These are phyloP conservation scores for Pythium guiyangense DNA, from an alignment of 352 stramenopile genomes.

Conservation along the genomic window DNA sequence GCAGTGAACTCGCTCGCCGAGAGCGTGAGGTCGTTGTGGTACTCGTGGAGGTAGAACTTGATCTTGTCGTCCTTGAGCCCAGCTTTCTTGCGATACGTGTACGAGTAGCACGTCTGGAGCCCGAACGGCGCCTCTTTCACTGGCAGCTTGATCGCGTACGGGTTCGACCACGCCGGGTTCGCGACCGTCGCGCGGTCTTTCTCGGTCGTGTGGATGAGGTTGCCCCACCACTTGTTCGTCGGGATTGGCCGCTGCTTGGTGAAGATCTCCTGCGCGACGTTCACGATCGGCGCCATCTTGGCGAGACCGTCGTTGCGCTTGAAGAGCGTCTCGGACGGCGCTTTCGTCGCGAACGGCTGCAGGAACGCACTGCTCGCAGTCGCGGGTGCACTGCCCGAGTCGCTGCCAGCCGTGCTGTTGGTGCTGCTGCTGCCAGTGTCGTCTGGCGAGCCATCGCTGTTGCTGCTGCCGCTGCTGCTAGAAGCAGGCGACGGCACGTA, in stretches of 20 bases:
- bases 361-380: slow-evolving; percentile 16
- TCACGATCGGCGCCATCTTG: slow-evolving; percentile 50
- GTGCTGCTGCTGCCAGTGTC: neutral
- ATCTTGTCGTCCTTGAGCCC: slow-evolving; percentile 38
- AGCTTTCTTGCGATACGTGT: slow-evolving; percentile 46
- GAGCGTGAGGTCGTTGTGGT: slow-evolving; percentile 64
- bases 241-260: slow-evolving; percentile 44
- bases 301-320: slow-evolving; percentile 33
- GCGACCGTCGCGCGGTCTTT: slow-evolving; percentile 34
- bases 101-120: slow-evolving; percentile 55
- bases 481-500: neutral
- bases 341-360: slow-evolving; percentile 34
- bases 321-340: slow-evolving; percentile 38
- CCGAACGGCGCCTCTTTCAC: slow-evolving; percentile 37
- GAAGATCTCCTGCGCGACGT: slow-evolving; percentile 45
- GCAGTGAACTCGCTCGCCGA: slow-evolving; percentile 50
- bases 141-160: slow-evolving; percentile 58
- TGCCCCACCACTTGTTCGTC: slow-evolving; percentile 83
- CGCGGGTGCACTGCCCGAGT: neutral
- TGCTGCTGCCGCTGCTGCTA: neutral
- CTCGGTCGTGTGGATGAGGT: slow-evolving; percentile 53
- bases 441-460: neutral
- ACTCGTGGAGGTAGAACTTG: slow-evolving; percentile 56
- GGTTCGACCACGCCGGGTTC: slow-evolving; percentile 56
- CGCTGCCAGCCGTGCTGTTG: neutral